These are phyloP conservation scores for Orobanche coerulescens DNA, from an alignment of 257 asterid genomes.

Conservation along the genomic window DNA sequence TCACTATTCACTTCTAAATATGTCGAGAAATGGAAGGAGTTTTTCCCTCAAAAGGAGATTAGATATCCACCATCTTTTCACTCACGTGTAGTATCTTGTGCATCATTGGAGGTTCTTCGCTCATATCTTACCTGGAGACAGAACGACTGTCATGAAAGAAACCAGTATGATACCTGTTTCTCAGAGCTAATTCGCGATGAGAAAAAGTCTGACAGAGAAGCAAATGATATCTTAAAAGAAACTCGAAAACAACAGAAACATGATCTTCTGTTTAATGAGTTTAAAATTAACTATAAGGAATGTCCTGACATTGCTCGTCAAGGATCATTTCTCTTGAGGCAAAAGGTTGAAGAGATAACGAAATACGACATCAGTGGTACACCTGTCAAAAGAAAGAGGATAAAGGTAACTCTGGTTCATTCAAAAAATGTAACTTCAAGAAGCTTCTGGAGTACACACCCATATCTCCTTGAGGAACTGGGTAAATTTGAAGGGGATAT, in stretches of 20 bases:
- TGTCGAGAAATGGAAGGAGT: slow-evolving; percentile 57
- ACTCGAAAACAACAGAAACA: no score
- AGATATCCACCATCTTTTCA: slow-evolving; percentile 56
- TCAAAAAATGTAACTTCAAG: slow-evolving; percentile 59
- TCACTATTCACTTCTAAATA: slow-evolving; percentile 61
- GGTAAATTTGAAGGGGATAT: slow-evolving; percentile 46
- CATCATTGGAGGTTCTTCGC: slow-evolving; percentile 74
- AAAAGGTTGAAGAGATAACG: slow-evolving; percentile 63
- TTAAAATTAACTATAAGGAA: no score
- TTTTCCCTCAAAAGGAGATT: slow-evolving; percentile 45
- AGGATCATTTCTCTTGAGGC: no score
- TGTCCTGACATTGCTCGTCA: no score
- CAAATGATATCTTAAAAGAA: slow-evolving; percentile 55
- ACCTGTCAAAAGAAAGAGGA: slow-evolving; percentile 59
- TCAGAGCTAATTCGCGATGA: slow-evolving; percentile 50
- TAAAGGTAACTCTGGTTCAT: slow-evolving; percentile 36
- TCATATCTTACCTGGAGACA: slow-evolving; percentile 79
- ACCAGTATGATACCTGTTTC: slow-evolving; percentile 59
- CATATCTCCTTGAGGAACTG: slow-evolving; percentile 44
- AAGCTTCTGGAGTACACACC: slow-evolving; percentile 56
- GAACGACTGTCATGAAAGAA: slow-evolving; percentile 52
- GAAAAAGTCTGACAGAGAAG: slow-evolving; percentile 54
- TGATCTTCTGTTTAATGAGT: no score
- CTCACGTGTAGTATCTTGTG: slow-evolving; percentile 53
- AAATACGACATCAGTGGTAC: slow-evolving; percentile 54